A percentile compares a stretch with the other conserved stretches of the same genome.
Conservation (phyloP, 202 grass and related monocot genomes). For the Setaria viridis region DNA sequence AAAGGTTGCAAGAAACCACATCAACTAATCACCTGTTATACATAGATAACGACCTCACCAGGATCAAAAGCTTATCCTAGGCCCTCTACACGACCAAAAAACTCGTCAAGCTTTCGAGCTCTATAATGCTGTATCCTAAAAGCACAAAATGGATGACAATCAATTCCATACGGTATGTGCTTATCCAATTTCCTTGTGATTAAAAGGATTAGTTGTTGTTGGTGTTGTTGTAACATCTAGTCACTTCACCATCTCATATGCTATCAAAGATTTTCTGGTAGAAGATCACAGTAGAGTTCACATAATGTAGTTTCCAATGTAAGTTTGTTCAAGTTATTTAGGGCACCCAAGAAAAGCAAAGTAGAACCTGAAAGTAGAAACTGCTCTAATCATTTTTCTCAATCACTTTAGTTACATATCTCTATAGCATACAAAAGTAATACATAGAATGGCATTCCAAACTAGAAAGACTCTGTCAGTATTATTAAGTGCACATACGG, state of each 20-base stretch:
- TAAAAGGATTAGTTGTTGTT: background rate
- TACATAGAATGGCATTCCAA: conserved; percentile 4
- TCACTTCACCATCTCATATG: background rate
- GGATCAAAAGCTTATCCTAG: no score
- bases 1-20: no score
- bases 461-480: background rate
- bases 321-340: background rate
- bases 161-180: background rate
- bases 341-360: background rate
- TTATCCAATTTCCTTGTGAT: background rate
- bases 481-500: background rate
- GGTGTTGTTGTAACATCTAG: background rate
- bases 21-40: no score
- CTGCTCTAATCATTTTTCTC: background rate
- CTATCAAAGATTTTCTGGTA: background rate
- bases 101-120: no score
- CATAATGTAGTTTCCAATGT: background rate
- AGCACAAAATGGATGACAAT: no score
- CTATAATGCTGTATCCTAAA: no score
- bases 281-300: background rate
- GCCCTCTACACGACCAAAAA: no score
- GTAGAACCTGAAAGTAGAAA: background rate
- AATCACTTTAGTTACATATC: conserved; percentile 16
- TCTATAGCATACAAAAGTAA: background rate
- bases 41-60: no score